These are phyloP conservation scores for Macrocystidia cucumis DNA, from an alignment of 1,284 basidiomycete genomes.

Conservation along the genomic window DNA sequence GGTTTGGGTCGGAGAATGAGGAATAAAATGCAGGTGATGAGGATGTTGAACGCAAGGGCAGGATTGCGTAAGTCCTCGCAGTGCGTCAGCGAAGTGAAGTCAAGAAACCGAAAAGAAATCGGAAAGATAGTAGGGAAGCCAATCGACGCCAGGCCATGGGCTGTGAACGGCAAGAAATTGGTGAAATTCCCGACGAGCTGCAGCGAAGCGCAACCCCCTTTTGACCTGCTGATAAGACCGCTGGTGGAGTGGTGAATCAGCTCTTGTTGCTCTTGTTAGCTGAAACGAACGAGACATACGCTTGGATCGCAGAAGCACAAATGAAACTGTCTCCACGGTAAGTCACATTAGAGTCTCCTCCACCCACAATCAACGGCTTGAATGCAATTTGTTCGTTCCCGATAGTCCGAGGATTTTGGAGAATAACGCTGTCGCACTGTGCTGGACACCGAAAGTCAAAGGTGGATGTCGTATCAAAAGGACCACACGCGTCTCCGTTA, in stretches of 20 bases:
- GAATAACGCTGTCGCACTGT: conserved; percentile 55
- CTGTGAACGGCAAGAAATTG: conserved; percentile 50
- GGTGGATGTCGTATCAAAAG: conserved; percentile 54
- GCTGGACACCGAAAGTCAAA: conserved; percentile 82
- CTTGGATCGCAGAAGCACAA: conserved; percentile 80
- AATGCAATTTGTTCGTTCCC: conserved; percentile 61
- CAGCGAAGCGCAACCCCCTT: conserved; percentile 74
- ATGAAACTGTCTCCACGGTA: conserved; percentile 85
- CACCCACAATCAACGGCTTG: conserved; percentile 77
- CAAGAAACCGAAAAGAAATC: conserved; percentile 33
- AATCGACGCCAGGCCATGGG: conserved; percentile 62
- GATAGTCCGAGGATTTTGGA: conserved; percentile 75
- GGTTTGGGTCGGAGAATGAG: conserved; percentile 68
- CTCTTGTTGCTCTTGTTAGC: conserved; percentile 3
- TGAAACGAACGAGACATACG: conserved; percentile 36
- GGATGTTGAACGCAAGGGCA: conserved; percentile 66
- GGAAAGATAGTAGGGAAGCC: conserved; percentile 76
- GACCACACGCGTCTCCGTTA: conserved; percentile 59
- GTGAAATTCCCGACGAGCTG: conserved; percentile 68
- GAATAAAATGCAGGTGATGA: conserved; percentile 61
- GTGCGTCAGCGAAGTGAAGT: conserved; percentile 35
- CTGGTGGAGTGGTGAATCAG: conserved; percentile 27
- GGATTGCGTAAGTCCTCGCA: conserved; percentile 67
- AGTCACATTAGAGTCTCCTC: conserved; percentile 60
- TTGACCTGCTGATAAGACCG: conserved; percentile 54